Evolutionary conservation across 2,329 filamentous ascomycete genomes (phyloP), one percentile per base, ranked within the genome.

Genomic region (Chaetomium sp.): DNA sequence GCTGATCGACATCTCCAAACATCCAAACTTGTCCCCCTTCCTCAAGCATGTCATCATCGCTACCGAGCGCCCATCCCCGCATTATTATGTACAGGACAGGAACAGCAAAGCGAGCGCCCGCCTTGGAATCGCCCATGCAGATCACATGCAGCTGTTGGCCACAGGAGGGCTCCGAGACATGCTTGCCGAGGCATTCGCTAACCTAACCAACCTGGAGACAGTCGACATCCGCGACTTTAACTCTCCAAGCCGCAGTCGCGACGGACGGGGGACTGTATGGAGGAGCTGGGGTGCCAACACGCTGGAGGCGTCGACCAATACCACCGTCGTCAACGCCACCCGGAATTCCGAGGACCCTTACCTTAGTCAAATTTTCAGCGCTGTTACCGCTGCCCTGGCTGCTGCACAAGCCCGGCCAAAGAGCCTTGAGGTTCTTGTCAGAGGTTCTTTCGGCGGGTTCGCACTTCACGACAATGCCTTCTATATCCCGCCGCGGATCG

Each of bases 171-270:
- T 84, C 27, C 73, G 79, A 1, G 78, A 82, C 7, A 80, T 89
- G 79, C 80, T 90, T 19, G 75, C 78, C 0, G 79, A 84, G 35
- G 87, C 86, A 1, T 83, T 90, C 60, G 70, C 73, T 10, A 81
- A 83, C 38, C 77, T 90, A 4, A 71, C 74, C 0, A 84, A 85
- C 61, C 80, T 90, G 5, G 75, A 83, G 33, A 83, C 80, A 0
- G 73, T 90, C 16, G 83, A 85, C 27, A 76, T 90, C 27, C 82
- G 87, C 21, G 85, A 90, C 71, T 88, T 84, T 74, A 77, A 82
- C 70, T 83, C 83, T 0, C 25, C 4, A 0, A 79, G 73, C 10
- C 82, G 86, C 4, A 71, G 70, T 13, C 82, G 87, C 3, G 87
- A 90, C 56, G 77, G 77, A 1, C 55, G 35, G 0, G 21, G 65